A percentile compares a stretch with the other conserved stretches of the same genome.
phyloP scores from a whole-genome alignment of 805 yeast genomes.

The Myxozyma kluyveri region DNA sequence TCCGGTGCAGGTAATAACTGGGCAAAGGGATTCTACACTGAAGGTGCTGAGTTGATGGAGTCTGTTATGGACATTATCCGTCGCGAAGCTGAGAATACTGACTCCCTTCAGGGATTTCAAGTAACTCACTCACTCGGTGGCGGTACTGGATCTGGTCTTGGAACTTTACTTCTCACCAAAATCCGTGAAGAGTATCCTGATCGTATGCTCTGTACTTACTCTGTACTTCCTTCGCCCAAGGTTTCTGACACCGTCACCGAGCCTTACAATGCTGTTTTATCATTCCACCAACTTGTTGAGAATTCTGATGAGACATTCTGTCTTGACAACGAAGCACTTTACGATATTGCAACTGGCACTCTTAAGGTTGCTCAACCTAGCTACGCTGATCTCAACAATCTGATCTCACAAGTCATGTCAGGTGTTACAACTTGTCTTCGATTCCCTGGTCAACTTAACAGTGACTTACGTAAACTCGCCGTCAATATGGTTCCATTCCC shows the following conservation, averaged over 20 bases:
- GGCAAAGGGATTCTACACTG: slow-evolving; percentile 97
- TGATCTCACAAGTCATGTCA: slow-evolving; percentile 89
- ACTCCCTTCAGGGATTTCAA: slow-evolving; percentile 92
- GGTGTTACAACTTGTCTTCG: slow-evolving; percentile 93
- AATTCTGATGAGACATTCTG: slow-evolving; percentile 91
- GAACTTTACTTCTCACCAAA: slow-evolving; percentile 78
- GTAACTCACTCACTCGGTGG: slow-evolving; percentile 80
- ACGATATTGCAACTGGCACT: slow-evolving; percentile 83
- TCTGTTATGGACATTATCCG: slow-evolving; percentile 84
- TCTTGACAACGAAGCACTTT: slow-evolving; percentile 90
- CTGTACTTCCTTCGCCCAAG: slow-evolving; percentile 89
- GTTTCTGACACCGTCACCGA: slow-evolving; percentile 92
- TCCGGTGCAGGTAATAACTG: slow-evolving; percentile 93
- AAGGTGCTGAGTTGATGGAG: slow-evolving; percentile 92
- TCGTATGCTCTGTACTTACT: slow-evolving; percentile 93
- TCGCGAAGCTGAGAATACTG: slow-evolving; percentile 92
- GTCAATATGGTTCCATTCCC: slow-evolving; percentile 95
- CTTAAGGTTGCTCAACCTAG: slow-evolving; percentile 77
- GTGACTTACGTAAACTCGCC: slow-evolving; percentile 88
- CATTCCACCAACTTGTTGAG: slow-evolving; percentile 88
- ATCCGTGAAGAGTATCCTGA: slow-evolving; percentile 92
- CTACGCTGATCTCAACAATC: slow-evolving; percentile 72
- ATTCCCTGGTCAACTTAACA: slow-evolving; percentile 92
- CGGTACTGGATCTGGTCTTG: slow-evolving; percentile 98
- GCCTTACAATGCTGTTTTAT: slow-evolving; percentile 89